Conservation (phyloP, 768 basidiomycete genomes). For the Crepidotus variabilis region DNA sequence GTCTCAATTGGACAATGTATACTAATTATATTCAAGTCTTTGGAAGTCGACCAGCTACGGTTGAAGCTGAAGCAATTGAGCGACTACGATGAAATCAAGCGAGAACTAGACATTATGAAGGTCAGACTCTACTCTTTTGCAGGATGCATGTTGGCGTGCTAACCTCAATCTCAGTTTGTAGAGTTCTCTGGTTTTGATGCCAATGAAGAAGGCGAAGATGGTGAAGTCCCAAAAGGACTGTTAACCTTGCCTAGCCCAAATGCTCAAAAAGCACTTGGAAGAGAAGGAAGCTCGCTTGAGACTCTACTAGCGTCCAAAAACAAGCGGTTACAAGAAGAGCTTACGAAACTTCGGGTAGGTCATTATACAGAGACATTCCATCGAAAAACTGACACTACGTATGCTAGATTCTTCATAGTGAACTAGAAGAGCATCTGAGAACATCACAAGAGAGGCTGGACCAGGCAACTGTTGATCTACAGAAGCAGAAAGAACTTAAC, state of each 20-base stretch:
- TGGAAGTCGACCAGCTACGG: constrained; percentile 68
- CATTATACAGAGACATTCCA: neutral
- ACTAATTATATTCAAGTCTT: constrained; percentile 32
- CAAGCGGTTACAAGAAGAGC: constrained; percentile 85
- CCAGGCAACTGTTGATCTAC: constrained; percentile 58
- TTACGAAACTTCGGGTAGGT: constrained; percentile 84
- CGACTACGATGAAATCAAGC: constrained; percentile 97
- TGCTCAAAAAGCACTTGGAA: constrained; percentile 73
- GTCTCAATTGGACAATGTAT: neutral
- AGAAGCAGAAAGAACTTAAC: constrained; percentile 76
- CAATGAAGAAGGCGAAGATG: constrained; percentile 58
- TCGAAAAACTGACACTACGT: neutral
- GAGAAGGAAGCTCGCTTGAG: constrained; percentile 82
- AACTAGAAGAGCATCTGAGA: constrained; percentile 70
- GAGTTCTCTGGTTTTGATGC: constrained; percentile 89
- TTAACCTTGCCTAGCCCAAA: constrained; percentile 82
- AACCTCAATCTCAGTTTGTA: constrained; percentile 62
- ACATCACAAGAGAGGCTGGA: constrained; percentile 56
- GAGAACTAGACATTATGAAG: constrained; percentile 98
- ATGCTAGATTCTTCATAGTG: constrained; percentile 72
- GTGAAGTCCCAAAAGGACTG: constrained; percentile 44
- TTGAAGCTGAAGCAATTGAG: constrained; percentile 64
- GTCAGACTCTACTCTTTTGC: constrained; percentile 34
- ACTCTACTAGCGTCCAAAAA: constrained; percentile 91
- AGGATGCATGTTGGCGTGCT: neutral